Percentiles rank a stretch among this genome's conserved stretches.
phyloP scores from a whole-genome alignment of 2,329 filamentous ascomycete species.

The Curvularia verruculosa region DNA sequence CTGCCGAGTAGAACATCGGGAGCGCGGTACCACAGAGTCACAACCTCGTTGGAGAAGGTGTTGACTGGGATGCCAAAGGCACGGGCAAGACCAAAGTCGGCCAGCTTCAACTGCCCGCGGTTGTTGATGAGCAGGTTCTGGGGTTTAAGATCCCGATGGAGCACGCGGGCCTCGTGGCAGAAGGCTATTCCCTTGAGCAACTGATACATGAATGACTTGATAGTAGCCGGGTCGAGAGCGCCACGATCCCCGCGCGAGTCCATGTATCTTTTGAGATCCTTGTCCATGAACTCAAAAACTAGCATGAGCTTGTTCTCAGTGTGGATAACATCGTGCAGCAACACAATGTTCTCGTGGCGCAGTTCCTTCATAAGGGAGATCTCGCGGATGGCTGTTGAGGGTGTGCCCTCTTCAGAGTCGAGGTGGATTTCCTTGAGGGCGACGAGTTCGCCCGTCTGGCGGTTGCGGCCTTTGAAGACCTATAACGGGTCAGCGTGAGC shows the following conservation, averaged over 20 bases:
- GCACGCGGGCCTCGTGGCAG: constrained; percentile 94
- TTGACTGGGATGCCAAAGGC: constrained; percentile 98
- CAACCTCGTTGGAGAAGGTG: constrained; percentile 97
- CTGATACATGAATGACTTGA: constrained; percentile 99
- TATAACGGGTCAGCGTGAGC: constrained; percentile 51
- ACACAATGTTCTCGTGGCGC: constrained; percentile 98
- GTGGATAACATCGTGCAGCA: constrained; percentile 97
- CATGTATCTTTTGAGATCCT: constrained; percentile 98
- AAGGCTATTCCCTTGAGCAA: constrained; percentile 94
- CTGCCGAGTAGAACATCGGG: constrained; percentile 94
- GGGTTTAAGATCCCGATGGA: constrained; percentile 94
- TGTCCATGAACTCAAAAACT: constrained; percentile 99
- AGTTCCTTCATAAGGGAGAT: constrained; percentile 99
- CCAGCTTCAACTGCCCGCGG: constrained; percentile 88
- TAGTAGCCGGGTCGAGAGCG: constrained; percentile 83
- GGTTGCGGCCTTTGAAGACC: constrained; percentile 98
- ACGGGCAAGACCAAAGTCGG: constrained; percentile 90
- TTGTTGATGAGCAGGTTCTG: constrained; percentile 96
- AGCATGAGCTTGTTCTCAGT: constrained; percentile 99
- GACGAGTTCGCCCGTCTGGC: constrained; percentile 94
- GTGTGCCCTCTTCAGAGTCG: constrained; percentile 96
- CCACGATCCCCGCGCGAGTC: constrained; percentile 89
- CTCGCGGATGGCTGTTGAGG: constrained; percentile 95
- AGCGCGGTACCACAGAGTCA: constrained; percentile 96
- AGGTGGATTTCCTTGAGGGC: constrained; percentile 98